Percentiles rank a stretch among this genome's conserved stretches.
Conservation (phyloP, 768 basidiomycete species). For the Nidula microcarpa region DNA sequence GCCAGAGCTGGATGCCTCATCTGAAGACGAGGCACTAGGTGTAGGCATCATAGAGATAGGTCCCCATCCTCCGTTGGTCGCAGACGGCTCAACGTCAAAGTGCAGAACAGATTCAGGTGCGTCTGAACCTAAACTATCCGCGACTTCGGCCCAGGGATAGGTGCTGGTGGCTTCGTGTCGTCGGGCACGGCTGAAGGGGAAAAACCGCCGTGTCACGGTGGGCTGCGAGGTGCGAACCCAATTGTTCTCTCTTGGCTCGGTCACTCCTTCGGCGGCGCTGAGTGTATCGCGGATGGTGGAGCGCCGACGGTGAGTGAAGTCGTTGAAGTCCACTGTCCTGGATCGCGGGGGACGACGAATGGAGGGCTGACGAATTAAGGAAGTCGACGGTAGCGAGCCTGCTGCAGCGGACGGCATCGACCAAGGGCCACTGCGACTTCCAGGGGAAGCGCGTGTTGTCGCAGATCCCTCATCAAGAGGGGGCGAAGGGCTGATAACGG, state of each 20-base stretch:
- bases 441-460: slow-evolving; percentile 16
- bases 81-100: slow-evolving; percentile 2
- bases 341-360: slow-evolving; percentile 55
- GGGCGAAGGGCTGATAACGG: slow-evolving; percentile 13
- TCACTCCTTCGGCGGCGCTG: slow-evolving; percentile 16
- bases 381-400: slow-evolving; percentile 12
- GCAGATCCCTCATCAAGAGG: not conserved
- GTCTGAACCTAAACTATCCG: slow-evolving; percentile 4
- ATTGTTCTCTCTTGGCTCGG: slow-evolving; percentile 21
- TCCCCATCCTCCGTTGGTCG: too few species aligned
- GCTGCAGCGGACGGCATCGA: slow-evolving; percentile 15
- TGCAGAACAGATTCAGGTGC: not conserved
- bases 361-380: slow-evolving; percentile 53
- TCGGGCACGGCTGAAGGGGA: slow-evolving; percentile 46
- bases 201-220: slow-evolving; percentile 45
- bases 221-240: slow-evolving; percentile 15
- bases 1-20: not conserved
- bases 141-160: slow-evolving; percentile 18
- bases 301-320: slow-evolving; percentile 66
- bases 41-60: too few species aligned
- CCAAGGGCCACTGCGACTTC: slow-evolving; percentile 28
- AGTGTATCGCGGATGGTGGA: slow-evolving; percentile 38
- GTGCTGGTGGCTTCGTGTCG: slow-evolving; percentile 30
- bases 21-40: too few species aligned
- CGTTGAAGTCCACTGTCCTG: slow-evolving; percentile 65